Evolutionary conservation across 2,329 filamentous ascomycete species (phyloP).

Genomic region (Tympanopsis confertula): DNA sequence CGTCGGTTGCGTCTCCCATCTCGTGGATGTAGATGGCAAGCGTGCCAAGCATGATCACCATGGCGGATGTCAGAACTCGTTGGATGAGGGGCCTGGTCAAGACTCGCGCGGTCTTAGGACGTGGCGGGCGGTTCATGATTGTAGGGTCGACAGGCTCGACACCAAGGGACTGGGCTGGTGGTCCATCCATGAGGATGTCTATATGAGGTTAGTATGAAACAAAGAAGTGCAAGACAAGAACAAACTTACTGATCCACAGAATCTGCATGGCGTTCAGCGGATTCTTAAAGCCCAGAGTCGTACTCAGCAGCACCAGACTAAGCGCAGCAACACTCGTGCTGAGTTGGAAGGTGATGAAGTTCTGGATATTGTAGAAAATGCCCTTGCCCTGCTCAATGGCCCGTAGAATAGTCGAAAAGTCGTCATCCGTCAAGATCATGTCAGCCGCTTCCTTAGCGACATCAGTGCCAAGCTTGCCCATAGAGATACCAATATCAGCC

Average conservation of each 20-base stretch:
- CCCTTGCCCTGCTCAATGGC: conserved; percentile 98
- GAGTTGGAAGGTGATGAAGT: conserved; percentile 96
- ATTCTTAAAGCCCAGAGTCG: conserved; percentile 83
- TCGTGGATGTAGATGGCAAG: conserved; percentile 84
- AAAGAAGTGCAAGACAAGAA: conserved; percentile 3
- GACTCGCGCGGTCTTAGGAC: conserved; percentile 76
- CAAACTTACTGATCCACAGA: conserved; percentile 86
- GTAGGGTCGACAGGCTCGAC: conserved; percentile 90
- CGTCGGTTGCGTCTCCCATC: conserved; percentile 71
- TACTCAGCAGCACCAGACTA: conserved; percentile 83
- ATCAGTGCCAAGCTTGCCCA: conserved; percentile 90
- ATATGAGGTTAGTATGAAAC: conserved; percentile 1
- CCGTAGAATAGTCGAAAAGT: conserved; percentile 81
- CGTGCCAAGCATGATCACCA: conserved; percentile 85
- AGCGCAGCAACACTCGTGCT: conserved; percentile 92
- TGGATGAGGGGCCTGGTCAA: conserved; percentile 74
- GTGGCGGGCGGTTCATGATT: conserved; percentile 83
- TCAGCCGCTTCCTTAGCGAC: conserved; percentile 94
- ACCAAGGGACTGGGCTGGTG: conserved; percentile 89
- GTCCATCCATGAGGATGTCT: conserved; percentile 99
- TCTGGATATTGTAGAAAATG: conserved; percentile 99
- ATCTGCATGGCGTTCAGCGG: conserved; percentile 99
- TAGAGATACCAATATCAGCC: conserved; percentile 94
- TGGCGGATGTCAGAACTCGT: conserved; percentile 76
- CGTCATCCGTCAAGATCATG: conserved; percentile 83